phyloP scores from a whole-genome alignment of 1,139 yeast species.

The Protomyces gravidus region DNA sequence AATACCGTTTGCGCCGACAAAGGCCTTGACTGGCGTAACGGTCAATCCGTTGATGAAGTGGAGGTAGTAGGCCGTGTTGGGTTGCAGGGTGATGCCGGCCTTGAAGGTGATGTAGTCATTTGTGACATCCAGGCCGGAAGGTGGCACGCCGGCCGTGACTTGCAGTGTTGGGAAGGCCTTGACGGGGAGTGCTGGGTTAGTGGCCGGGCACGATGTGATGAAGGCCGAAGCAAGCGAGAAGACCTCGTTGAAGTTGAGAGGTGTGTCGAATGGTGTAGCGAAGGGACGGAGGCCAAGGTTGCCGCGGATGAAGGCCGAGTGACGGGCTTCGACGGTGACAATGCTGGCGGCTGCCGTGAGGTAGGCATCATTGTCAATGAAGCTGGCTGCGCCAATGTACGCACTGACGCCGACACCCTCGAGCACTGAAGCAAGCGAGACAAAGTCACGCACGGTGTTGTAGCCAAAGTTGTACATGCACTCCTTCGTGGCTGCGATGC shows the following conservation, averaged over 20 bases:
- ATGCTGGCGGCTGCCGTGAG: constrained; percentile 34
- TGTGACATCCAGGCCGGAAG: constrained; percentile 19
- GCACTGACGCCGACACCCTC: constrained; percentile 34
- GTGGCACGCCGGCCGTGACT: constrained; percentile 23
- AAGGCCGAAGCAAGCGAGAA: constrained; percentile 30
- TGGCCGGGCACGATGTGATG: constrained; percentile 34
- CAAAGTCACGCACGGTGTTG: constrained; percentile 30
- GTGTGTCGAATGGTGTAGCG: constrained; percentile 29
- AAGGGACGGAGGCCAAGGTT: constrained; percentile 29
- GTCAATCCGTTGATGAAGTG: constrained; percentile 32
- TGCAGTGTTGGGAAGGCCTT: constrained; percentile 33
- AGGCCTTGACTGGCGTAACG: constrained; percentile 20
- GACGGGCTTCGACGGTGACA: constrained; percentile 33
- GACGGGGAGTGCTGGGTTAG: constrained; percentile 32
- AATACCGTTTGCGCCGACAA: constrained; percentile 24
- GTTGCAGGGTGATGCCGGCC: constrained; percentile 10
- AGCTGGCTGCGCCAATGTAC: constrained; percentile 32
- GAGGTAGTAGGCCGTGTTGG: constrained; percentile 27
- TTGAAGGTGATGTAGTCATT: constrained; percentile 24
- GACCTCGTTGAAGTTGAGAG: constrained; percentile 29
- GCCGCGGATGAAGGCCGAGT: constrained; percentile 31
- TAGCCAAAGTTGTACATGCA: constrained; percentile 32
- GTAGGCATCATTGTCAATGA: constrained; percentile 20
- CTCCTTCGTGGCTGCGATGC: constrained; percentile 31
- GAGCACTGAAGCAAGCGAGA: constrained; percentile 32